Base-by-base conservation (phyloP, 345 rosid species). In the Durio zibethinus region DNA sequence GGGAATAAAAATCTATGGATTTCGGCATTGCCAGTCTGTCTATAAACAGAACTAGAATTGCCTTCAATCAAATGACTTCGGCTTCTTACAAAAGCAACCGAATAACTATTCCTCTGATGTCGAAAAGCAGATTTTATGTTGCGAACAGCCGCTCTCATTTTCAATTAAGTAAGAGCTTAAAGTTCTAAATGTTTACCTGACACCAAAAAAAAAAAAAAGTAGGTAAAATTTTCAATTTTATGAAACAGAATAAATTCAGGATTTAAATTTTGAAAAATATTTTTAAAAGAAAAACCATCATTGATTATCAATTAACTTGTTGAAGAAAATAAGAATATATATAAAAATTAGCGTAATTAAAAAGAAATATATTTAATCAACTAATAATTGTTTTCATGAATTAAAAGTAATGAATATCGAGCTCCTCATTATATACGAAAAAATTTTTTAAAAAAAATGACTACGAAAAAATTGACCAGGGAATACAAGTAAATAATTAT, bases 101-200 rank as follows among this genome's bases (percentile, higher is more conserved):
- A 81, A 48, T 50, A 76, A 68, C 35, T 27, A 56, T 47, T 75
- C 57, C 74, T 80, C 71, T 79, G 84, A 76, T 72, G 83, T 73
- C 81, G 78, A 42, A 82, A 38, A 81, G 74, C 89, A 76, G 88
- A 82, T 85, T 78, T 84, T 80, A 86, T 25, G 35, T 80, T 80
- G 64, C 84, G 74, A 33, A 84, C 42, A 75, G 83, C 29, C 48
- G 85, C 84, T 84, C 91, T 89, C 98, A 93, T 93, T 77, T 82
- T 87, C 73, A 77, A 80, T 75, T 7, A n/a, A 36, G 64, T 11
- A 47, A 45, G 35, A 35, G 64, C 79, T 36, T 40, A 71, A 52
- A 42, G 68, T 20, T 5, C 79, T 42, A 78, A 27, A 67, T 71
- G 52, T 56, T 79, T 81, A 68, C 82, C 82, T 76, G 78, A 76